Evolutionary conservation across 257 asterid species (phyloP).

Genomic region (Scutellaria barbata): DNA sequence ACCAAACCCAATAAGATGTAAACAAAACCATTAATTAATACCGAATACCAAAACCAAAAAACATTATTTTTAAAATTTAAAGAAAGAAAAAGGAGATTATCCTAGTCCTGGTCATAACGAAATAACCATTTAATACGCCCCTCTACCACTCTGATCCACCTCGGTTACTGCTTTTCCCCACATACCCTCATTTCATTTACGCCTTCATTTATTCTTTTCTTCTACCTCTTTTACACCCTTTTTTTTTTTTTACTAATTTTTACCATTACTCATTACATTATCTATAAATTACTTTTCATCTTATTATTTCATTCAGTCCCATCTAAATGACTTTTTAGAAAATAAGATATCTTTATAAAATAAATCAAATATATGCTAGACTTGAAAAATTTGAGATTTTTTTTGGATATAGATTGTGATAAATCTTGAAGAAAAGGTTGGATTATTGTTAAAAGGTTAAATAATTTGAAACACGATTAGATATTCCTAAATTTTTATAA

Average conservation of each 20-base stretch:
- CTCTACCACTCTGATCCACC: conserved; percentile 35
- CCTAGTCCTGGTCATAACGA: not conserved
- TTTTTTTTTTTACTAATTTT: not conserved
- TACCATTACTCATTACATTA: too few relatives aligned
- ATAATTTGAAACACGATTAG: too few relatives aligned
- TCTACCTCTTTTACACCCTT: not conserved
- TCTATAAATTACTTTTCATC: too few relatives aligned
- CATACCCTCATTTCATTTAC: conserved; percentile 29
- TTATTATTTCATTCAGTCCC: too few relatives aligned
- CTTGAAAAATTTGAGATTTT: too few relatives aligned
- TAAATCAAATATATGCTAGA: too few relatives aligned
- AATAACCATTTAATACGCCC: conserved; percentile 28
- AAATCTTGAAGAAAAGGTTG: too few relatives aligned
- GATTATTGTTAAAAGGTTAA: too few relatives aligned
- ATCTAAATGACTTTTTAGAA: too few relatives aligned
- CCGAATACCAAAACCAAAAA: conserved; percentile 30
- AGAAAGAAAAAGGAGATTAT: conserved; percentile 8
- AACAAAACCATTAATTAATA: conserved; percentile 30
- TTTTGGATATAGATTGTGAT: too few relatives aligned
- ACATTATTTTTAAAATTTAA: not conserved
- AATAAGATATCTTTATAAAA: too few relatives aligned
- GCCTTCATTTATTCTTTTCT: conserved; percentile 31
- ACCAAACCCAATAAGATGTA: conserved; percentile 38
- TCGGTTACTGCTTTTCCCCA: conserved; percentile 27
- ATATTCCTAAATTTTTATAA: too few relatives aligned